A percentile compares a stretch with the other conserved stretches of the same genome.
Conservation (phyloP, 208 protist species). For the Trypanosomatidae sp. region DNA sequence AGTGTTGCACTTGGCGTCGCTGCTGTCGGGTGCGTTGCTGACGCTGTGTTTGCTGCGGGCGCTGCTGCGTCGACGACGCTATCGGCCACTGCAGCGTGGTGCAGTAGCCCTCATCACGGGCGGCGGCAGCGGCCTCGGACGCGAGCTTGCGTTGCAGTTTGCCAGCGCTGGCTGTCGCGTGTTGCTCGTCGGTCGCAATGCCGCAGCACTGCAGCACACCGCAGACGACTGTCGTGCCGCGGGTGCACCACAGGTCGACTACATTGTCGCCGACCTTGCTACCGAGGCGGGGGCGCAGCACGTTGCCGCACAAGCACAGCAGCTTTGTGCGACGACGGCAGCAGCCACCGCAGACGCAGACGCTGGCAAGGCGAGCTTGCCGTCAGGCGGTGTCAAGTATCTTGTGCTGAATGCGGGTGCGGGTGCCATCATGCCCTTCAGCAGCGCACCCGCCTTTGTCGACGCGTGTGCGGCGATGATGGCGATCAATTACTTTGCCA, state of each 20-base stretch:
- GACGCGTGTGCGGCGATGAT: constrained; percentile 55
- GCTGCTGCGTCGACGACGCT: too few species aligned
- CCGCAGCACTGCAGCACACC: constrained; percentile 14
- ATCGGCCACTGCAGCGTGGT: constrained; percentile 26
- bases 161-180: constrained; percentile 31
- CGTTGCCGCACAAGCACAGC: constrained; percentile 10
- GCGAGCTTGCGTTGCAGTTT: constrained; percentile 52
- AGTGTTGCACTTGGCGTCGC: too few species aligned
- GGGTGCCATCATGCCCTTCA: constrained; percentile 62
- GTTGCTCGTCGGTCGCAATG: constrained; percentile 62
- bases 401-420: constrained; percentile 73
- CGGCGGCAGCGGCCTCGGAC: constrained; percentile 49
- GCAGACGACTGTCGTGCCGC: constrained; percentile 15
- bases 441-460: constrained; percentile 22
- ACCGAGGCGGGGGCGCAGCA: constrained; percentile 14
- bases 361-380: background rate
- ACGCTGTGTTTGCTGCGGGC: too few species aligned
- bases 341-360: too few species aligned
- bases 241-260: constrained; percentile 32
- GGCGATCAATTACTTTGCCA: constrained; percentile 81
- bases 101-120: constrained; percentile 68
- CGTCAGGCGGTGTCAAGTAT: constrained; percentile 18
- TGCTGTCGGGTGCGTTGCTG: too few species aligned
- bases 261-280: constrained; percentile 49
- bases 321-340: constrained; percentile 1